Evolutionary conservation across 306 rosid species (phyloP), one percentile per base, ranked within the genome.

Genomic region (Cicer yamashitae): DNA sequence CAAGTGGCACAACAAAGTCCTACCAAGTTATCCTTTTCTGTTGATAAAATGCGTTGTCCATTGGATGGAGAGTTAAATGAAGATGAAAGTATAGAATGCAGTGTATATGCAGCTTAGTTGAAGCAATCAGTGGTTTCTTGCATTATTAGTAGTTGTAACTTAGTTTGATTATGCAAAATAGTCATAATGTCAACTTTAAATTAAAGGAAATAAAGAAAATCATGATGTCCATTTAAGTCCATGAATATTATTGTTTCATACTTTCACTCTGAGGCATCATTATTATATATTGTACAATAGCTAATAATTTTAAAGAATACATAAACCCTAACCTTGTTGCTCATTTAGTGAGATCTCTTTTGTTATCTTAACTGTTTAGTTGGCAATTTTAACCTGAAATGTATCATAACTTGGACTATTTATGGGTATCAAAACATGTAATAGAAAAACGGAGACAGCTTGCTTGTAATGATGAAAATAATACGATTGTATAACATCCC

Each of bases 61-160:
- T 62, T 66, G 17, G 86, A 82, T 25, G 87, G 81, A 61, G 91
- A 89, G 71, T 81, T 84, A 65, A 79, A 60, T 47, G 99, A 86
- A 38, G 88, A 84, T 51, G 92, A 87, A 76, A 90, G 91, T 82
- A 88, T 92, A 84, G 91, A 89, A 64, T 90, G 93, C 78, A 84
- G 88, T 77, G 84, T 91, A 45, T 86, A 87, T 76, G 87, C 85
- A 46, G 82, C 86, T 52, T 80, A 84, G 79, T 77, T 15, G 66
- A 71, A 81, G 89, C 86, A 80, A 91, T 74, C n/a, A 74, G 66
- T 82, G 60, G 85, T 83, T 89, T 89, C 93, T 86, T 47, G 53
- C 72, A 25, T 18, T 61, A 73, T 68, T 66, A 54, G 52, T 56
- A 64, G 71, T 65, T 85, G 74, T 77, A 71, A 75, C 79, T 52